Evolutionary conservation across 2,329 filamentous ascomycete species (phyloP).

Genomic region (Fusarium poae): DNA sequence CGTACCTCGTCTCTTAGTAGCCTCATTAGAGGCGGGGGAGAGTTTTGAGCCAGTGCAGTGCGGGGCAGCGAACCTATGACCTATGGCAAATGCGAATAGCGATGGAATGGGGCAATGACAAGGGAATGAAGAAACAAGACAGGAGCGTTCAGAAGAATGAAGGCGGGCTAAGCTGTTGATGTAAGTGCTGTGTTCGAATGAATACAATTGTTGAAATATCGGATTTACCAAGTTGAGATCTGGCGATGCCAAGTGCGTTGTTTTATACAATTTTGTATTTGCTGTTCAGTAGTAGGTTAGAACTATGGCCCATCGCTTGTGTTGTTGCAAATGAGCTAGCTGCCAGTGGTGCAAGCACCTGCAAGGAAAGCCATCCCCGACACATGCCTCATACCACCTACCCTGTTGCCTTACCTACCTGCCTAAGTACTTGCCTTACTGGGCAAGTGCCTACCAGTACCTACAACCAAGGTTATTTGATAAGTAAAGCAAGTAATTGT

Average conservation of each 20-base stretch:
- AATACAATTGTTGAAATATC: neutral
- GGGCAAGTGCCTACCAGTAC: neutral
- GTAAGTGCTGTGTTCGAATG: neutral
- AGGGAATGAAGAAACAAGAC: slow-evolving; percentile 35
- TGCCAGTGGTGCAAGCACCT: slow-evolving; percentile 9
- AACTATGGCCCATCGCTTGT: neutral
- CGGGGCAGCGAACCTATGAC: slow-evolving; percentile 33
- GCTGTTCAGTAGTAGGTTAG: neutral
- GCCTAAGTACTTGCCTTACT: slow-evolving; percentile 2
- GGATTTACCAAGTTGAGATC: neutral
- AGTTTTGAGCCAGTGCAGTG: slow-evolving; percentile 35
- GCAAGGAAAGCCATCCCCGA: slow-evolving; percentile 30
- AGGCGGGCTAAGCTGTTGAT: slow-evolving; percentile 29
- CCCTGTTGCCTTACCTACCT: neutral
- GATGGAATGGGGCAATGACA: slow-evolving; percentile 37
- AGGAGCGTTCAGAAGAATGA: slow-evolving; percentile 35
- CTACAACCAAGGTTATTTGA: neutral
- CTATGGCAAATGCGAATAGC: slow-evolving; percentile 30
- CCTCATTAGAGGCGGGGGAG: slow-evolving; percentile 33
- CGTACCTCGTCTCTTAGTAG: slow-evolving; percentile 21
- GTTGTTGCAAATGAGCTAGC: neutral
- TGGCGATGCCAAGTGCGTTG: neutral
- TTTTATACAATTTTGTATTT: neutral
- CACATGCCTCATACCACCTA: slow-evolving; percentile 12
- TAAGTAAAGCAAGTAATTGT: neutral